Percentiles rank a stretch among this genome's conserved stretches.
These are phyloP conservation scores for Candida arabinofermentans DNA, from an alignment of 805 yeast genomes.

Conservation along the genomic window DNA sequence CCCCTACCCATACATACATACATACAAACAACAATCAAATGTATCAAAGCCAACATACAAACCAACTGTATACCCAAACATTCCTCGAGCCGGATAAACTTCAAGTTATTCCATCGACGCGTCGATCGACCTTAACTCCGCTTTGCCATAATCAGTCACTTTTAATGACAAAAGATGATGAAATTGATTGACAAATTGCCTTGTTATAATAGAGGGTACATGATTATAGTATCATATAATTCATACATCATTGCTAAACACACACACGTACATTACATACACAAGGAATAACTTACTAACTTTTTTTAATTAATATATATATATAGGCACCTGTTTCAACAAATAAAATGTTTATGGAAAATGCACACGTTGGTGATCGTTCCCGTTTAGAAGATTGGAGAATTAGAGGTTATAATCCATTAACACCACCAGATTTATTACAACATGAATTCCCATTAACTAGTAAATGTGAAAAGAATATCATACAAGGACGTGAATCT, in stretches of 20 bases:
- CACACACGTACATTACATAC: background rate
- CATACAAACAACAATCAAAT: too few relatives aligned
- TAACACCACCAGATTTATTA: constrained; percentile 90
- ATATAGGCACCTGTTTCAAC: constrained; percentile 18
- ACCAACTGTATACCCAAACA: too few relatives aligned
- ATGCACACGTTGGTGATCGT: constrained; percentile 82
- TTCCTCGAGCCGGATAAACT: too few relatives aligned
- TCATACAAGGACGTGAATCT: constrained; percentile 71
- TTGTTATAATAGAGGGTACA: background rate
- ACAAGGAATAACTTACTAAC: background rate
- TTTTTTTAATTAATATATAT: background rate
- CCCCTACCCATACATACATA: too few relatives aligned
- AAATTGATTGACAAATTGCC: too few relatives aligned
- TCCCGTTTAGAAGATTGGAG: constrained; percentile 72
- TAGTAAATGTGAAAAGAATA: constrained; percentile 53
- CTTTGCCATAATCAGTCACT: too few relatives aligned
- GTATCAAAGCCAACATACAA: too few relatives aligned
- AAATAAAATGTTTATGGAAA: constrained; percentile 71
- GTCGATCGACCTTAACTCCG: too few relatives aligned
- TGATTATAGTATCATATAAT: background rate
- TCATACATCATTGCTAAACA: background rate
- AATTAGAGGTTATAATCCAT: constrained; percentile 87
- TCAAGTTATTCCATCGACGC: too few relatives aligned
- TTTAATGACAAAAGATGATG: too few relatives aligned
- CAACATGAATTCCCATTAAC: constrained; percentile 81